phyloP scores from a whole-genome alignment of 192 early-diverging fungal species.

The Gigaspora rosea region DNA sequence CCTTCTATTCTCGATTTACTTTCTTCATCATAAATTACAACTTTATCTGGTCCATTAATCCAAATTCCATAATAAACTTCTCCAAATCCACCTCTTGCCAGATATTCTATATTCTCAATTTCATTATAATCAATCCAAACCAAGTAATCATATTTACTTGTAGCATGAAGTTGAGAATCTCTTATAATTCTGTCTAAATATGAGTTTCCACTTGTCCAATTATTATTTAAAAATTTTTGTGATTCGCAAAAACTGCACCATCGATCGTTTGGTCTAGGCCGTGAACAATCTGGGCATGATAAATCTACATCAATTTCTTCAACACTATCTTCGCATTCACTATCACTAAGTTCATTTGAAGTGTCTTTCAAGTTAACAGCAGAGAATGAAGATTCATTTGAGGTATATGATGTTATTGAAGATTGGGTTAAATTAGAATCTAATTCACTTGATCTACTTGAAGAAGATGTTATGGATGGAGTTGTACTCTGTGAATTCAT shows the following conservation, averaged over 20 bases:
- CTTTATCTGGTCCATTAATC: not conserved
- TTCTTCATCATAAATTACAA: not conserved
- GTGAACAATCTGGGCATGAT: not conserved
- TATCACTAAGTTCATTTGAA: too few species aligned
- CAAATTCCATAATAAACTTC: not conserved
- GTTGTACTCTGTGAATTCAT: too few species aligned
- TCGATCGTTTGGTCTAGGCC: not conserved
- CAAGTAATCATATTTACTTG: slow-evolving; percentile 6
- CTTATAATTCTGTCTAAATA: slow-evolving; percentile 1
- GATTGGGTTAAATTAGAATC: too few species aligned
- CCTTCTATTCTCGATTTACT: not conserved
- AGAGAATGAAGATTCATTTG: too few species aligned
- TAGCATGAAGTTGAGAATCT: not conserved
- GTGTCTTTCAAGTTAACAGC: too few species aligned
- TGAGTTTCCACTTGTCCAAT: slow-evolving; percentile 18
- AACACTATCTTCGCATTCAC: too few species aligned
- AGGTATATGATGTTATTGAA: too few species aligned
- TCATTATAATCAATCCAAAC: slow-evolving; percentile 19
- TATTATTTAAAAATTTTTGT: not conserved
- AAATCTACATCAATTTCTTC: not conserved
- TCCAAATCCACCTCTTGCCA: slow-evolving; percentile 14
- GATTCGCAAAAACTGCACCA: not conserved
- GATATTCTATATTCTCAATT: not conserved
- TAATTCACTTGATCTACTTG: too few species aligned
- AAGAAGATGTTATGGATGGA: too few species aligned